Evolutionary conservation across 2,329 filamentous ascomycete genomes (phyloP), one percentile per base, ranked within the genome.

Genomic region (Knufia petricola): DNA sequence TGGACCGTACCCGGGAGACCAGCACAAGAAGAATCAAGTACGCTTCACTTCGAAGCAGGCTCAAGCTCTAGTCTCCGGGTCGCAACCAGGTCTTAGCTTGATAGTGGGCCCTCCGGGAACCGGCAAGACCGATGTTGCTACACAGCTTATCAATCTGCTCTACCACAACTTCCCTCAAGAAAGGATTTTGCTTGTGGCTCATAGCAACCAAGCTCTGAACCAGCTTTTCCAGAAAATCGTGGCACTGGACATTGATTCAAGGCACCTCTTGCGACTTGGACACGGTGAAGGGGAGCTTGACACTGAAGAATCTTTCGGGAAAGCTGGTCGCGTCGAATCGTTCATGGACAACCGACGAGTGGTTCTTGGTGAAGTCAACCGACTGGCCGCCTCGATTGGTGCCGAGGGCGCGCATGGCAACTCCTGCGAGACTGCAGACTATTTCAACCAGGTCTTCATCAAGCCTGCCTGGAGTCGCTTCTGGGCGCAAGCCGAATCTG

Each of bases 81-180:
- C 87, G 4, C 94, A 98, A 60, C 90, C 92, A 30, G 92, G 94
- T 17, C 74, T 98, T 45, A 95, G 90, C 1, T 79, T 98, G 41
- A 84, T 98, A 58, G 87, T 98, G 53, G 92, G 92, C 1, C 92
- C 92, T 47, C 92, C 92, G 6, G 92, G 92, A 48, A 98, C 92
- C 4, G 92, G 94, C 54, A 98, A 98, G 72, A 98, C 92, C n/a
- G 92, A 98, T 66, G 92, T 98, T 46, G 89, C 88, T 41, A 95
- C 90, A 3, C 92, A 98, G 66, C 94, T 96, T 63, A 98, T 98
- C 69, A 95, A 87, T 71, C 95, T 96, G 65, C 85, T 98, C 58
- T 98, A 98, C 63, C 90, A 96, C 71, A 95, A 96, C 67, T 98
- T 95, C 63, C 89, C 92, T 6, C 75, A 83, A 55, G 88, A 98